Evolutionary conservation across 345 rosid genomes (phyloP).

Genomic region (Raphanus sativus): DNA sequence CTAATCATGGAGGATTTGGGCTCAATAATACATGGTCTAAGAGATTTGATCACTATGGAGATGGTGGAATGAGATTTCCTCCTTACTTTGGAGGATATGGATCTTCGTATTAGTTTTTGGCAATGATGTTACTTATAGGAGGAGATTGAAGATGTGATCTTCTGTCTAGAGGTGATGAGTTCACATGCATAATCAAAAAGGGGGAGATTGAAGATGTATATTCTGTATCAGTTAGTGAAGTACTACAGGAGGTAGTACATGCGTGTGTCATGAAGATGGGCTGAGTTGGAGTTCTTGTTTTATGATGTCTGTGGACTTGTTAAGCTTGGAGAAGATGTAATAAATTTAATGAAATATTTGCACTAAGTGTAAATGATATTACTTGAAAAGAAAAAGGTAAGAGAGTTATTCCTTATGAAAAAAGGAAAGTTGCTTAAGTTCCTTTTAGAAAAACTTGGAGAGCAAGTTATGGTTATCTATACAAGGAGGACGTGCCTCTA

Average conservation of each 20-base stretch:
- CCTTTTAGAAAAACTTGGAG: background rate
- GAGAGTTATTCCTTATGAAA: background rate
- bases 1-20: background rate
- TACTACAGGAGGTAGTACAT: too few species aligned
- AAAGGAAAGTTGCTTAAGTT: too few species aligned
- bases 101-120: too few species aligned
- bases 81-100: background rate
- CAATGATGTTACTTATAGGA: background rate
- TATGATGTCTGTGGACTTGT: too few species aligned
- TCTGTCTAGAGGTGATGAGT: background rate
- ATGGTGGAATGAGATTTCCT: background rate
- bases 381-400: too few species aligned
- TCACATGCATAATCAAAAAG: background rate
- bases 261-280: background rate
- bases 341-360: too few species aligned
- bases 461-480: background rate
- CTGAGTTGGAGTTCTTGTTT: background rate
- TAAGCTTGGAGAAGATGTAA: too few species aligned
- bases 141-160: background rate
- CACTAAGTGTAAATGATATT: too few species aligned
- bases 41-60: background rate
- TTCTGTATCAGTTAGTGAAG: background rate
- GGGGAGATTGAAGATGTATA: background rate
- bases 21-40: background rate
- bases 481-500: background rate